Conservation (phyloP, 208 protist species). For the Trichomonas tenax region DNA sequence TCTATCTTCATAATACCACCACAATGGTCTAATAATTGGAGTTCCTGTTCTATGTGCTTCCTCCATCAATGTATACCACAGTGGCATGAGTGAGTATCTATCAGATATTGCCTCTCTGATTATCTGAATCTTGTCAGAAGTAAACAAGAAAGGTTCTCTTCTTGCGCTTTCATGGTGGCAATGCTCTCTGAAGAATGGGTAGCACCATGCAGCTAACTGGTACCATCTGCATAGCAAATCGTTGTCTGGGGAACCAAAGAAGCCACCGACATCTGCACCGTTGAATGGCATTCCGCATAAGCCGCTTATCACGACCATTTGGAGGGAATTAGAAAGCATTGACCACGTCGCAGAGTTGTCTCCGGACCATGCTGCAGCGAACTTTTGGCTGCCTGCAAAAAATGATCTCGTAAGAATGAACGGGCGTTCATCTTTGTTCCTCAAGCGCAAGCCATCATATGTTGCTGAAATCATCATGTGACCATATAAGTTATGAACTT, state of each 20-base stretch:
- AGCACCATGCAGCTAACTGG: conserved; percentile 66
- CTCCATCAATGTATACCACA: conserved; percentile 83
- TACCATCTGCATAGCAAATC: conserved; percentile 91
- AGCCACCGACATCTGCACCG: conserved; percentile 88
- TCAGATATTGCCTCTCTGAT: conserved; percentile 42
- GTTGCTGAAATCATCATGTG: conserved; percentile 54
- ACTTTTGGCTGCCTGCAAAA: conserved; percentile 89
- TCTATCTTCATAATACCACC: conserved; percentile 69
- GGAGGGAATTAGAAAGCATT: conserved; percentile 70
- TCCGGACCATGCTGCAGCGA: conserved; percentile 86
- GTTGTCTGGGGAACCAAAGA: conserved; percentile 74
- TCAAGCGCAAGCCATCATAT: conserved; percentile 56
- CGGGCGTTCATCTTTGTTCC: conserved; percentile 53
- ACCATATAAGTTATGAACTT: conserved; percentile 91
- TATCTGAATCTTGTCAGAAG: conserved; percentile 29
- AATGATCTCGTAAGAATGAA: conserved; percentile 90
- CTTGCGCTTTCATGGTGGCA: conserved; percentile 80
- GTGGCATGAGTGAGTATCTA: conserved; percentile 74
- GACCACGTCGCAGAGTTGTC: conserved; percentile 86
- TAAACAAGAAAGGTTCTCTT: conserved; percentile 89
- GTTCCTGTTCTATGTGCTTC: conserved; percentile 55
- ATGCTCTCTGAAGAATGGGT: conserved; percentile 94
- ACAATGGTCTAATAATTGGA: conserved; percentile 71
- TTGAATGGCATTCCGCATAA: conserved; percentile 78
- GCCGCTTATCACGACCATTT: conserved; percentile 77